Conservation (phyloP, 208 protist genomes). For the Eutreptiella sp. region DNA sequence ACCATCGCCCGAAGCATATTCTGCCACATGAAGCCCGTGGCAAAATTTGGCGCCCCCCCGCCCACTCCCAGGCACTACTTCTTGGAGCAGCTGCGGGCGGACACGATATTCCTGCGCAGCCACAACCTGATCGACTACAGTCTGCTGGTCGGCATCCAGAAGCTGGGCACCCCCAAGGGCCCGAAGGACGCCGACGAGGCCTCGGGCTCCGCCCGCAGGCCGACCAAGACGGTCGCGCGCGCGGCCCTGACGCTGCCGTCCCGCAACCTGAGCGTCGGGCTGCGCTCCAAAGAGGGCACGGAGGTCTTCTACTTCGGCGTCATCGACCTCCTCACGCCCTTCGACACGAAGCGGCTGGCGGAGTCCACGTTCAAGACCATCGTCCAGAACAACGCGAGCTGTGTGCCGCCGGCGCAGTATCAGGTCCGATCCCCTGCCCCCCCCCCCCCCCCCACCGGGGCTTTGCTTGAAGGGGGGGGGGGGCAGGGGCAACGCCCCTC, state of each 20-base stretch:
- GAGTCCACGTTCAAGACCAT: too few species aligned
- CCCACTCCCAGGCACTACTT: slow-evolving; percentile 24
- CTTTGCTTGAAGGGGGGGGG: too few species aligned
- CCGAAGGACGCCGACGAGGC: neutral
- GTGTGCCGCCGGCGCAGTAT: too few species aligned
- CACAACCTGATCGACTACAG: slow-evolving; percentile 38
- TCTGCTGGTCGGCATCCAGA: slow-evolving; percentile 41
- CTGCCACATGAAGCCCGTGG: too few species aligned
- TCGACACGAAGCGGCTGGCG: too few species aligned
- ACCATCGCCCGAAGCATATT: too few species aligned
- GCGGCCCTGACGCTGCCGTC: neutral
- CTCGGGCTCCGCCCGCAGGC: neutral
- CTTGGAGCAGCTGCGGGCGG: slow-evolving; percentile 29
- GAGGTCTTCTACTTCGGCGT: slow-evolving; percentile 40
- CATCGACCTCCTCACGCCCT: slow-evolving; percentile 39
- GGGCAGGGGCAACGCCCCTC: too few species aligned
- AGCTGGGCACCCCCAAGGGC: neutral
- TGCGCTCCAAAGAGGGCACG: slow-evolving; percentile 27
- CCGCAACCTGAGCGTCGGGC: slow-evolving; percentile 16
- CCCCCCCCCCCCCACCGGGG: too few species aligned
- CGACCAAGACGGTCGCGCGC: neutral
- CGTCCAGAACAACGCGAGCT: too few species aligned
- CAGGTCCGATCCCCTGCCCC: too few species aligned
- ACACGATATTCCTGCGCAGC: slow-evolving; percentile 29
- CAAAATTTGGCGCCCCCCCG: too few species aligned